A percentile compares a stretch with the other conserved stretches of the same genome.
These are phyloP conservation scores for Brasilioporus rufonigricans DNA, from an alignment of 768 basidiomycete genomes.

Conservation along the genomic window DNA sequence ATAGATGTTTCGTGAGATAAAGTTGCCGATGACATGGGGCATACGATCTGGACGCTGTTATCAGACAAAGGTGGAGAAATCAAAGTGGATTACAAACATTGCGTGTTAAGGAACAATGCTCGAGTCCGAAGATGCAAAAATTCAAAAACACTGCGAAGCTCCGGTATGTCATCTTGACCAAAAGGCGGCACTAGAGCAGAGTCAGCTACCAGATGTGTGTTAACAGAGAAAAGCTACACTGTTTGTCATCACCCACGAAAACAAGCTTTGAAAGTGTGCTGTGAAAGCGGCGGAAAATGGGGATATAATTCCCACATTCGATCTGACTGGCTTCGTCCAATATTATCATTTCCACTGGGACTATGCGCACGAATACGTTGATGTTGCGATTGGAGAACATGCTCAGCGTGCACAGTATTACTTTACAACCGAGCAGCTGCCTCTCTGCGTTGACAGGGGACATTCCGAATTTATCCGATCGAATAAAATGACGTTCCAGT, in stretches of 20 bases:
- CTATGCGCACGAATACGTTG: slow-evolving; percentile 15
- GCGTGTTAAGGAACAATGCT: slow-evolving; percentile 68
- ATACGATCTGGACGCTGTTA: not conserved
- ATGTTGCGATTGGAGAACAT: slow-evolving; percentile 39
- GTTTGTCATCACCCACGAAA: no score
- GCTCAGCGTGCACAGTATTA: slow-evolving; percentile 48
- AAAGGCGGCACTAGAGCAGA: slow-evolving; percentile 66
- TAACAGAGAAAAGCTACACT: slow-evolving; percentile 18
- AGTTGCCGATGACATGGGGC: slow-evolving; percentile 51
- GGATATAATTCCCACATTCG: no score
- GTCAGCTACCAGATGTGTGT: not conserved
- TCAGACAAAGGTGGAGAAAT: not conserved
- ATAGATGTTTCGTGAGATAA: slow-evolving; percentile 70
- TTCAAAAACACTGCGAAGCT: no score
- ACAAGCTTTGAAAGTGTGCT: no score
- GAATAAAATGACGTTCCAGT: slow-evolving; percentile 37
- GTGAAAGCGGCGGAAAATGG: slow-evolving; percentile 26
- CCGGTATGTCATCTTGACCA: slow-evolving; percentile 71
- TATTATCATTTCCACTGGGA: slow-evolving; percentile 39
- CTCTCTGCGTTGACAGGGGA: slow-evolving; percentile 13
- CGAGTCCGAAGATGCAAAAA: no score
- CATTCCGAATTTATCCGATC: slow-evolving; percentile 30
- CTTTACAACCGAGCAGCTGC: no score
- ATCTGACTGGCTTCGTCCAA: slow-evolving; percentile 51
- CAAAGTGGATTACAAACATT: slow-evolving; percentile 50